Conservation (phyloP, 257 asterid species). For the Ilex asprella region DNA sequence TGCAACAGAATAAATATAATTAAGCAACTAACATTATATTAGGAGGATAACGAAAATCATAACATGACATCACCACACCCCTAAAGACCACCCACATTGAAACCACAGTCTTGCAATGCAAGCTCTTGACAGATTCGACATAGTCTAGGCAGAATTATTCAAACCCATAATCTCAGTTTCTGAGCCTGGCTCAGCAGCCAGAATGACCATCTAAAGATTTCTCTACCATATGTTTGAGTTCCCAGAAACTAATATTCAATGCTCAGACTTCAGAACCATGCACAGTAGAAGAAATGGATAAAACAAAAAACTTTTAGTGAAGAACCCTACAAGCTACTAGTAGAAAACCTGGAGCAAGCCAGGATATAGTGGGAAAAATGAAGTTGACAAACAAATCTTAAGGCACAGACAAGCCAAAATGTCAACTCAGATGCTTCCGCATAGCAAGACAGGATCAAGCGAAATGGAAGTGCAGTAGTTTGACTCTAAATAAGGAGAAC, state of each 20-base stretch:
- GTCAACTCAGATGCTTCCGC: no score
- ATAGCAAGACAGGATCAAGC: no score
- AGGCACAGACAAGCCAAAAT: no score
- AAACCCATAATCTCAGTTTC: background rate
- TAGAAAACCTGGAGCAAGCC: background rate
- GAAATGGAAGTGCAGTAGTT: no score
- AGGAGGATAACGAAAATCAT: background rate
- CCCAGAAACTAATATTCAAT: background rate
- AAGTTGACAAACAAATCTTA: no score
- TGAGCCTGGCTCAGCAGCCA: background rate
- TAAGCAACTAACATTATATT: background rate
- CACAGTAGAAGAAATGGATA: background rate
- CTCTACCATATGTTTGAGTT: background rate
- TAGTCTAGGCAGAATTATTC: background rate
- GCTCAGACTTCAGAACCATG: background rate
- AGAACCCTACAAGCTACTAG: background rate
- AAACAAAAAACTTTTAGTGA: background rate
- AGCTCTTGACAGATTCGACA: background rate
- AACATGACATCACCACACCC: constrained; percentile 1
- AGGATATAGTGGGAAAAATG: background rate
- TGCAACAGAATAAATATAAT: background rate
- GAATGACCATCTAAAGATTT: background rate
- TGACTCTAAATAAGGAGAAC: no score
- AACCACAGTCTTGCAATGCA: background rate
- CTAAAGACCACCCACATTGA: background rate